These are phyloP conservation scores for Lichina pygmaea DNA, from an alignment of 495 filamentous ascomycete genomes.

Conservation along the genomic window DNA sequence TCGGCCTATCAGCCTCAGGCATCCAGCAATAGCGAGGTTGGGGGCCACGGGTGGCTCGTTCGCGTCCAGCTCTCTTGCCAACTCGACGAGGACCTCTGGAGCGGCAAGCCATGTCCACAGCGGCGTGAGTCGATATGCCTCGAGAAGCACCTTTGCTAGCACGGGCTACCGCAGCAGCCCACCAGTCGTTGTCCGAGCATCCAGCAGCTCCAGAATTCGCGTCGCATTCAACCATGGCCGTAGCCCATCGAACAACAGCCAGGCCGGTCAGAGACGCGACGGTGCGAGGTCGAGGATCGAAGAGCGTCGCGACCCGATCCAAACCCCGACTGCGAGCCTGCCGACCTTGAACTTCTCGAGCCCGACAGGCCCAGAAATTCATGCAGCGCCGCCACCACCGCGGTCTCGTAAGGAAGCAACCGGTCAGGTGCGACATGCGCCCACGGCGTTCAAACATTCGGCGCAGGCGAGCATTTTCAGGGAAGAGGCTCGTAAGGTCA, in stretches of 20 bases:
- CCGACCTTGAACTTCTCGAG: neutral
- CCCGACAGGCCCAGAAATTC: neutral
- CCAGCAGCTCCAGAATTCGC: slow-evolving; percentile 26
- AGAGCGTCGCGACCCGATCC: too few species aligned
- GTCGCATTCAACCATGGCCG: neutral
- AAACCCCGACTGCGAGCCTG: too few species aligned
- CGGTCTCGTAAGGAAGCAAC: slow-evolving; percentile 9
- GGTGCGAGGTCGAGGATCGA: too few species aligned
- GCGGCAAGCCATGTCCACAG: neutral
- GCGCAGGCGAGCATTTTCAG: slow-evolving; percentile 23
- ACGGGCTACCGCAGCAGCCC: slow-evolving; percentile 29
- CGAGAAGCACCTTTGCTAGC: slow-evolving; percentile 24
- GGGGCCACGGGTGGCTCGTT: neutral
- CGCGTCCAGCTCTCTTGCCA: slow-evolving; percentile 17
- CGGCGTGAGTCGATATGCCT: slow-evolving; percentile 5
- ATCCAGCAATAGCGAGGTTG: slow-evolving; percentile 3
- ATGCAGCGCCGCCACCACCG: neutral
- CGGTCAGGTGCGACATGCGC: slow-evolving; percentile 2
- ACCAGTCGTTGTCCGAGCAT: slow-evolving; percentile 23
- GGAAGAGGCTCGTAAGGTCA: slow-evolving; percentile 36
- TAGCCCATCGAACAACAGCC: neutral
- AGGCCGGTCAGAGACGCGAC: neutral
- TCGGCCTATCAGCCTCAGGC: slow-evolving; percentile 2
- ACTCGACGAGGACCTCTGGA: slow-evolving; percentile 15
- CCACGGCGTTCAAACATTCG: slow-evolving; percentile 15